Conservation (phyloP, 2,329 filamentous ascomycete genomes). For the Trichophyton schoenleinii region DNA sequence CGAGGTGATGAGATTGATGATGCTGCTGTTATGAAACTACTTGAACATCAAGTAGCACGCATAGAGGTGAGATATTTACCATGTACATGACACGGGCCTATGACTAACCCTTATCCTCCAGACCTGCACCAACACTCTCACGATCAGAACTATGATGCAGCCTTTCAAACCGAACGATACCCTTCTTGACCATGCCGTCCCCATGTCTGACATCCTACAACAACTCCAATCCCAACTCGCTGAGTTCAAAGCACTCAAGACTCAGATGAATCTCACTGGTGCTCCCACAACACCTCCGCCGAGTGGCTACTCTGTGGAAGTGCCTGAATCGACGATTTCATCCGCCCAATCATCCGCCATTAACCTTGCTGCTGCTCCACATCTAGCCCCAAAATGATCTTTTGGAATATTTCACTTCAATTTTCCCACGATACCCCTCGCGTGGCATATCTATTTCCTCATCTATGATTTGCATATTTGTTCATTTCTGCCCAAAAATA, state of each 20-base stretch:
- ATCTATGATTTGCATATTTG: not conserved
- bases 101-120: conserved; percentile 28
- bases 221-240: conserved; percentile 30
- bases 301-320: not conserved
- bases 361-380: not conserved
- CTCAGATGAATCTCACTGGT: conserved; percentile 21
- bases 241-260: conserved; percentile 30
- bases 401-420: not conserved
- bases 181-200: conserved; percentile 61
- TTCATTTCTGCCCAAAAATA: not conserved
- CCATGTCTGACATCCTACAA: conserved; percentile 55
- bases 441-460: not conserved
- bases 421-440: not conserved
- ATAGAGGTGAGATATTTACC: conserved; percentile 61
- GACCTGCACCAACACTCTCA: conserved; percentile 70
- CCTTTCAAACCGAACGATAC: conserved; percentile 51
- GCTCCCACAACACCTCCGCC: conserved; percentile 1
- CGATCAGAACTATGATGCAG: conserved; percentile 63
- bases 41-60: conserved; percentile 88
- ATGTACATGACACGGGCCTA: too few relatives aligned
- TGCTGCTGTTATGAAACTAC: conserved; percentile 71
- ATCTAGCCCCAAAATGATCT: not conserved
- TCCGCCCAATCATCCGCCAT: not conserved
- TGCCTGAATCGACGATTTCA: not conserved
- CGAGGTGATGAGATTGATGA: conserved; percentile 78